Conservation (phyloP, 2,329 filamentous ascomycete species). For the Aspergillus fijiensis region DNA sequence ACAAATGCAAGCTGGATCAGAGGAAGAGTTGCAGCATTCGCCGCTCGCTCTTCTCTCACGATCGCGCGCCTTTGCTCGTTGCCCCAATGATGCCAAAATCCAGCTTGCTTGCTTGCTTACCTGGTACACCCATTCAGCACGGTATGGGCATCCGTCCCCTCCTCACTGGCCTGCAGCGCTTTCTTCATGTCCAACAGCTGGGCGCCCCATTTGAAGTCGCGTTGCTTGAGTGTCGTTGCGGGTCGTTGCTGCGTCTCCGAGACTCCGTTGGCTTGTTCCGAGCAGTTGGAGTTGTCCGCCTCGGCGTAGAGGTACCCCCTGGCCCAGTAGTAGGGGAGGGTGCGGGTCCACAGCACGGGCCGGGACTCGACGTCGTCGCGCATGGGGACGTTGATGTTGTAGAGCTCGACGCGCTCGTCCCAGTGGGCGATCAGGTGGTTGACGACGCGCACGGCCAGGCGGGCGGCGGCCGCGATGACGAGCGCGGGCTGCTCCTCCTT, state of each 20-base stretch:
- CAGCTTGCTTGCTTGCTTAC: constrained; percentile 46
- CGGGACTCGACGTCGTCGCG: constrained; percentile 66
- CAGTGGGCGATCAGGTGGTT: constrained; percentile 72
- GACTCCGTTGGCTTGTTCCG: neutral
- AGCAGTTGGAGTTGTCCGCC: constrained; percentile 18
- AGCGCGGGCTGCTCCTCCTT: constrained; percentile 68
- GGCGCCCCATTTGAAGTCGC: constrained; percentile 89
- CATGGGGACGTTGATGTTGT: constrained; percentile 82
- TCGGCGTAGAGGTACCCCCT: constrained; percentile 77
- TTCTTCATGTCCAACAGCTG: constrained; percentile 80
- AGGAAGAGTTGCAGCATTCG: too few species aligned
- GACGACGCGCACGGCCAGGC: constrained; percentile 70
- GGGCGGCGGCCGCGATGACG: constrained; percentile 71
- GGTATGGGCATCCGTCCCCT: constrained; percentile 86
- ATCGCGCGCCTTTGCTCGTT: too few species aligned
- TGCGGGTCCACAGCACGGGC: constrained; percentile 72
- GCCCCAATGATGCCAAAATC: too few species aligned
- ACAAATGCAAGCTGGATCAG: too few species aligned
- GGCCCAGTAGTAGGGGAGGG: constrained; percentile 85
- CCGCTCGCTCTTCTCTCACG: too few species aligned
- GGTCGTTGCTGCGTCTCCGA: too few species aligned
- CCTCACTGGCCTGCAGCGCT: constrained; percentile 70
- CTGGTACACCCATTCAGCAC: constrained; percentile 81
- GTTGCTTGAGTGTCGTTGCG: constrained; percentile 59
- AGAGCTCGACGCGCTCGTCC: constrained; percentile 71